Evolutionary conservation across 176 grass and related monocot species (phyloP), one percentile per base, ranked within the genome.

Genomic region (Coix lacrymajobi): DNA sequence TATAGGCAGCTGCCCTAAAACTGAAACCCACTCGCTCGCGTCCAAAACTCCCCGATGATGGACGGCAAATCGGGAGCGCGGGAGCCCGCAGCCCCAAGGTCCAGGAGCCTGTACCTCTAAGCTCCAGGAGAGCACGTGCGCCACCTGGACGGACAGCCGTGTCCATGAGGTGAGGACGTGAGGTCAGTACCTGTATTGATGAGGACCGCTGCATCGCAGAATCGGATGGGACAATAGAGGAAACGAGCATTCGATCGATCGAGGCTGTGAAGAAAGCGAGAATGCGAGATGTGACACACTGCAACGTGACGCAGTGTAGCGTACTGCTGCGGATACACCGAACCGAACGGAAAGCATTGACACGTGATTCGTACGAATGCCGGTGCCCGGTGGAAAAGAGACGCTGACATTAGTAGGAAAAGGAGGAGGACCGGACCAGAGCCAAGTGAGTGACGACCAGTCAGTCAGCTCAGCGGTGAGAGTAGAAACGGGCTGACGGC

Each of bases 81-180:
- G 22, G 10, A 24, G 9, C 56, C 54, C 54, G n/a, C 56, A 26
- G 56, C 32, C 32, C 11, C 22, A 32, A 13, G 25, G 51, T 72
- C 52, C 54, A 32, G 57, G 37, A n/a, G 9, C 30, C 3, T 56
- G 68, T 65, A n/a, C n/a, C 68, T 33, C 68, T 56, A 10, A 20
- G 36, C 34, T 11, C 28, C 29, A 66, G 25, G n/a, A n/a, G n/a
- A n/a, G n/a, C n/a, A n/a, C n/a, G 32, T 33, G 33, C 20, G 79
- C 79, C 45, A 56, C 32, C 46, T 81, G 78, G 31, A 65, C 78
- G 78, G 64, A 56, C 64, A 54, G 34, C 77, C 22, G 56, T 60
- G 56, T 26, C 56, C 24, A 26, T 60, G 56, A 26, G 56, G 56
- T 26, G 4, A 56, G 7, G n/a, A n/a, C n/a, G n/a, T n/a, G n/a